phyloP scores from a whole-genome alignment of 2,329 filamentous ascomycete species.

The Triangularia verruculosa region DNA sequence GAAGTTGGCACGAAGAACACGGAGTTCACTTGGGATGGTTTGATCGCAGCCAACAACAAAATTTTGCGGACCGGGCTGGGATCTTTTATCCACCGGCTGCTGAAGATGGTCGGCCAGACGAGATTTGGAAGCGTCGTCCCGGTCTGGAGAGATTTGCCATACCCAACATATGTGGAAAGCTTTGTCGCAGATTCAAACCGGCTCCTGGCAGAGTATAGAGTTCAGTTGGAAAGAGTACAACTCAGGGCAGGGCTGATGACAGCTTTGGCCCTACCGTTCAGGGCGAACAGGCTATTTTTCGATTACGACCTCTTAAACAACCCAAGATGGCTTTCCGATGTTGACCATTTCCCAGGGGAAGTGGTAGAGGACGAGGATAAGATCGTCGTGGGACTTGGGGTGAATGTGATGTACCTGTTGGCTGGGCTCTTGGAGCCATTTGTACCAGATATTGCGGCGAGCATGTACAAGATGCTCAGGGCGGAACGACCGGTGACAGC shows the following conservation, averaged over 20 bases:
- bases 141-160: no score
- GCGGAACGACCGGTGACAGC: constrained; percentile 8
- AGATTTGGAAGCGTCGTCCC: no score
- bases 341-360: constrained; percentile 71
- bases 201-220: no score
- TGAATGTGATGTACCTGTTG: constrained; percentile 79
- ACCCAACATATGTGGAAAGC: no score
- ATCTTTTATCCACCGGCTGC: background rate
- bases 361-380: constrained; percentile 54
- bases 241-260: no score
- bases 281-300: no score
- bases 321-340: no score
- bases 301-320: no score
- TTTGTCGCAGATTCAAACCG: no score
- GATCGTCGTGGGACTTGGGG: constrained; percentile 63
- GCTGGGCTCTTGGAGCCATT: constrained; percentile 75
- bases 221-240: no score
- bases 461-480: constrained; percentile 73
- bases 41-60: background rate
- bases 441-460: constrained; percentile 69
- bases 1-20: constrained; percentile 27
- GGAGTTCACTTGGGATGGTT: constrained; percentile 43
- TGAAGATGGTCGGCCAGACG: constrained; percentile 40
- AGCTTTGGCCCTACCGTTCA: no score
- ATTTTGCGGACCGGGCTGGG: background rate